Conservation (phyloP, 345 rosid species). For the Punica granatum region DNA sequence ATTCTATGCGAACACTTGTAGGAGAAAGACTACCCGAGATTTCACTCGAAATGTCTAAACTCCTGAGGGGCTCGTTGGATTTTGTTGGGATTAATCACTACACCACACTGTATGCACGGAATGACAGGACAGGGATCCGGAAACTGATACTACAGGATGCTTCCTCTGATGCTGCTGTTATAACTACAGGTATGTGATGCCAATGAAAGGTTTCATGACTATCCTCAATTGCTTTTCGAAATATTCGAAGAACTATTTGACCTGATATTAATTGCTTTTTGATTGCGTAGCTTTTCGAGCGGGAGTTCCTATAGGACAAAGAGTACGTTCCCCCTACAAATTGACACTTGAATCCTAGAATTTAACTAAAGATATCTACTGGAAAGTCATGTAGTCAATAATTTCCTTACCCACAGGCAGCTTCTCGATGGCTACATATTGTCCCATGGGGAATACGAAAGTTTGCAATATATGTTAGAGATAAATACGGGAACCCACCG, state of each 20-base stretch:
- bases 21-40: conserved; percentile 67
- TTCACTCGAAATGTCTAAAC: conserved; percentile 40
- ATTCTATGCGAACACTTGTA: conserved; percentile 60
- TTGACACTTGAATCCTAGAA: conserved; percentile 4
- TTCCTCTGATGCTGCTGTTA: conserved; percentile 70
- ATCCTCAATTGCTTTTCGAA: background rate
- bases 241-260: background rate
- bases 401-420: conserved; percentile 55
- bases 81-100: conserved; percentile 85
- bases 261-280: background rate
- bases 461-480: conserved; percentile 52
- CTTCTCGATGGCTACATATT: conserved; percentile 78
- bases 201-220: conserved; percentile 1
- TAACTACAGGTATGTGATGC: conserved; percentile 52
- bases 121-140: conserved; percentile 58
- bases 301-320: conserved; percentile 76
- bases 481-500: conserved; percentile 68
- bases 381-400: background rate
- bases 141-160: conserved; percentile 83
- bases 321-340: conserved; percentile 35
- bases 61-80: conserved; percentile 45
- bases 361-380: background rate
- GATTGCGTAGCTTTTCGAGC: conserved; percentile 50
- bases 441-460: conserved; percentile 85
- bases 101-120: conserved; percentile 60